Base-by-base conservation (phyloP, 2,329 filamentous ascomycete genomes). In the Huntiella decipiens region DNA sequence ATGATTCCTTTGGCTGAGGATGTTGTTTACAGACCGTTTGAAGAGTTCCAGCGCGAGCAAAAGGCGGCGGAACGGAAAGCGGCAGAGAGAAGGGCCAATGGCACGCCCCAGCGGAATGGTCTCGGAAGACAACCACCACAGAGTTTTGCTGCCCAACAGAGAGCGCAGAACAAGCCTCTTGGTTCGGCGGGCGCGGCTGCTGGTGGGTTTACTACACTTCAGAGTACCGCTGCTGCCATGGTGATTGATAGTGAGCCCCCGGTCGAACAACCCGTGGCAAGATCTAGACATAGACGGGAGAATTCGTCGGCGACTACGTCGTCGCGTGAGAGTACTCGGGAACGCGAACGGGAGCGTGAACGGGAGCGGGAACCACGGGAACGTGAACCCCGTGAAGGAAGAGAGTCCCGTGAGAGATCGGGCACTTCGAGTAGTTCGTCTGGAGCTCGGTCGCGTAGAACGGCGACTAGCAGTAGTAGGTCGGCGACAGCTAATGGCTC, bases 61-160 rank as follows among this genome's bases (percentile, higher is more conserved):
- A 47, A 46, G 38, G 45, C 41, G 11, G 17, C 16, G 17, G 51
- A 52, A 15, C 45, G 48, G 15, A 43, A 37, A 16, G 43, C 44
- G 4, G 32, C 31, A 3, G 44, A 40, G 40, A 45, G 45, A 47
- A 50, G 46, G 40, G 46, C 43, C 6, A 40, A 47, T 32, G 43
- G 28, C 1, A 58, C 63, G 0, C 43, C 41, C 8, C 44, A 39
- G 16, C 48, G 48, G 17, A 50, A 50, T 17, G 65, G 64, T 4
- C 58, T 74, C 4, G 56, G 75, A 16, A 64, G 67, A 33, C 69
- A 66, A 33, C 71, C 67, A 2, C 72, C 73, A 7, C 74, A 79
- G 55, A 79, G 75, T 55, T 79, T 78, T 57, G 75, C 75, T 10
- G 75, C 75, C 3, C 75, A 79, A 52, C 75, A 79, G 53, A 63